Percentiles rank a stretch among this genome's conserved stretches.
Evolutionary conservation across 2,329 filamentous ascomycete species (phyloP).

Genomic region (Ascosphaera aggregata): DNA sequence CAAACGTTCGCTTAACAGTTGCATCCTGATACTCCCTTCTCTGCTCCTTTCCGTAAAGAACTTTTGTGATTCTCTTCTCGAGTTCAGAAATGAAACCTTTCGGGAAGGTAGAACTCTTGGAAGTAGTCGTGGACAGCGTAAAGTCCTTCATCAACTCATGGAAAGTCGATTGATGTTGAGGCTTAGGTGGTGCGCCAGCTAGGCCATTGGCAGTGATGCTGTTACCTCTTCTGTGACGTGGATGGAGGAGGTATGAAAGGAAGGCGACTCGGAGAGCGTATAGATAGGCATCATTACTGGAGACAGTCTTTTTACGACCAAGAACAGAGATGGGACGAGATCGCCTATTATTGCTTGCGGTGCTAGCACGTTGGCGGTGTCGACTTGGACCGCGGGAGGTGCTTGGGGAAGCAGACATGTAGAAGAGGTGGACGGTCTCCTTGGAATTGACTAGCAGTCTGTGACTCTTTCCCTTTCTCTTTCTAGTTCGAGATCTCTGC

Average conservation of each 20-base stretch:
- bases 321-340: conserved; percentile 19
- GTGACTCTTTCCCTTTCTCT: too few relatives aligned
- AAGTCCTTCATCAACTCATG: conserved; percentile 82
- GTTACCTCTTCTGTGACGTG: conserved; percentile 70
- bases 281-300: conserved; percentile 60
- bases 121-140: conserved; percentile 37
- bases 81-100: conserved; percentile 47
- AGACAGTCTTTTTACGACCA: conserved; percentile 20
- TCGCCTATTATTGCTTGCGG: conserved; percentile 20
- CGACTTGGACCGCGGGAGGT: conserved; percentile 15
- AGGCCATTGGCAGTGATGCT: conserved; percentile 38
- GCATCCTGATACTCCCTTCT: conserved; percentile 77
- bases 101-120: conserved; percentile 46
- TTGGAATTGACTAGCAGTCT: too few relatives aligned
- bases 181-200: neutral
- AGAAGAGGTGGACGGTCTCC: too few relatives aligned
- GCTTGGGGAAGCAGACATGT: conserved; percentile 25
- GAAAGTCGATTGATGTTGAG: conserved; percentile 19
- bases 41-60: conserved; percentile 59
- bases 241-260: conserved; percentile 79
- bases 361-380: conserved; percentile 16
- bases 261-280: conserved; percentile 81
- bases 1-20: conserved; percentile 83
- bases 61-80: conserved; percentile 57
- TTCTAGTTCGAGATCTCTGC: too few relatives aligned